Conservation (phyloP, 176 grass and related monocot species). For the Themeda triandra region DNA sequence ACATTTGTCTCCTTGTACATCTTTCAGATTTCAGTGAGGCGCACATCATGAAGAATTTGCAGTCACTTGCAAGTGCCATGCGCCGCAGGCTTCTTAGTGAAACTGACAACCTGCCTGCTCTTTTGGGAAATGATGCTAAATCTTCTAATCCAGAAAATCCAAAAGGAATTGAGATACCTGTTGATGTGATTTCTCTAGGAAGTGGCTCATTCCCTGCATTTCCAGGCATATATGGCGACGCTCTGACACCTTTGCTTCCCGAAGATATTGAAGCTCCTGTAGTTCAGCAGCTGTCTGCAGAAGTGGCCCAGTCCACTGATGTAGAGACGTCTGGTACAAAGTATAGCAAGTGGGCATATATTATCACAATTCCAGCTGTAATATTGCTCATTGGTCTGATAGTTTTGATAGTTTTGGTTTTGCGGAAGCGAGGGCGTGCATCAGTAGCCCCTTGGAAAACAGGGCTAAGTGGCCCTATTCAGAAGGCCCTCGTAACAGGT, state of each 20-base stretch:
- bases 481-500: constrained; percentile 90
- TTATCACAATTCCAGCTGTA: constrained; percentile 43
- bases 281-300: constrained; percentile 23
- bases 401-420: constrained; percentile 43
- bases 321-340: constrained; percentile 26
- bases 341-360: constrained; percentile 52
- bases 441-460: constrained; percentile 76
- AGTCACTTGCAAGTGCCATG: constrained; percentile 35
- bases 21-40: constrained; percentile 37
- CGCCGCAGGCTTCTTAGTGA: constrained; percentile 54
- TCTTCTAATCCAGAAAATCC: not conserved
- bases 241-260: constrained; percentile 39
- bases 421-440: constrained; percentile 36
- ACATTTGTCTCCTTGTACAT: constrained; percentile 16
- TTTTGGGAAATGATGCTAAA: constrained; percentile 50
- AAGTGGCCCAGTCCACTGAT: constrained; percentile 36
- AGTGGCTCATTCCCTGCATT: constrained; percentile 81
- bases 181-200: constrained; percentile 50
- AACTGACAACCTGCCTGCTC: constrained; percentile 69
- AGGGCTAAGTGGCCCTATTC: constrained; percentile 68
- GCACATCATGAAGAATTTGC: constrained; percentile 40
- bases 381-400: constrained; percentile 47
- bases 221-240: constrained; percentile 29
- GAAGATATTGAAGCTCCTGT: constrained; percentile 24
- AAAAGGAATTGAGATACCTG: constrained; percentile 33